These are phyloP conservation scores for Claviceps sp. DNA, from an alignment of 2,329 filamentous ascomycete species.

Conservation along the genomic window DNA sequence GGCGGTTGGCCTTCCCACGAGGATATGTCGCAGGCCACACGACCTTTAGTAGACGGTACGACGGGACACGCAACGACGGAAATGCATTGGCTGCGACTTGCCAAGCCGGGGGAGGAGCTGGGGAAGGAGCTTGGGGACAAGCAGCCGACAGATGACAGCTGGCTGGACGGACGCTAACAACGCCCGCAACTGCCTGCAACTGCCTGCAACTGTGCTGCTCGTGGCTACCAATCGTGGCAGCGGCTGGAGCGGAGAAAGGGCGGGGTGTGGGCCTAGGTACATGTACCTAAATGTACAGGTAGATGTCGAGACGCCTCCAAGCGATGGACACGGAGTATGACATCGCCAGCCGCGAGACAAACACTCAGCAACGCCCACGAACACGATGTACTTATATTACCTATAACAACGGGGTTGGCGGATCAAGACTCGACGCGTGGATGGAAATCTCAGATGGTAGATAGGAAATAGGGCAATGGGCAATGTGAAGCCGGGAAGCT, in stretches of 20 bases:
- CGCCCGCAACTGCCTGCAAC: background rate
- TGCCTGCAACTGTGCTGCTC: background rate
- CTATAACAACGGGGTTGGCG: background rate
- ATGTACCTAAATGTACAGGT: too few species aligned
- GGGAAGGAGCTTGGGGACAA: background rate
- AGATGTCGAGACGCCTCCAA: background rate
- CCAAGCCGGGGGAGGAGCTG: background rate
- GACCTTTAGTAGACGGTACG: background rate
- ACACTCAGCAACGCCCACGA: background rate
- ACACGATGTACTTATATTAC: background rate
- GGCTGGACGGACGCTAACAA: background rate
- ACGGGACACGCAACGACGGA: background rate
- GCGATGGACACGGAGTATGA: background rate
- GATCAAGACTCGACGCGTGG: background rate
- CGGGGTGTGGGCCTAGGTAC: background rate
- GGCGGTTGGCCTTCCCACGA: background rate
- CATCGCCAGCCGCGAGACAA: background rate
- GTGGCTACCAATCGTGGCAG: conserved; percentile 2
- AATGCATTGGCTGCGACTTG: background rate
- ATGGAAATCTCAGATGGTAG: background rate
- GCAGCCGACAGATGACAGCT: background rate
- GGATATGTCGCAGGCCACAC: background rate
- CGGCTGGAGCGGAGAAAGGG: background rate
- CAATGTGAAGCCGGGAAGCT: background rate
- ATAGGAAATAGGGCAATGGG: background rate